Evolutionary conservation across 2,329 filamentous ascomycete species (phyloP).

Genomic region (Chalaropsis ovoidea): DNA sequence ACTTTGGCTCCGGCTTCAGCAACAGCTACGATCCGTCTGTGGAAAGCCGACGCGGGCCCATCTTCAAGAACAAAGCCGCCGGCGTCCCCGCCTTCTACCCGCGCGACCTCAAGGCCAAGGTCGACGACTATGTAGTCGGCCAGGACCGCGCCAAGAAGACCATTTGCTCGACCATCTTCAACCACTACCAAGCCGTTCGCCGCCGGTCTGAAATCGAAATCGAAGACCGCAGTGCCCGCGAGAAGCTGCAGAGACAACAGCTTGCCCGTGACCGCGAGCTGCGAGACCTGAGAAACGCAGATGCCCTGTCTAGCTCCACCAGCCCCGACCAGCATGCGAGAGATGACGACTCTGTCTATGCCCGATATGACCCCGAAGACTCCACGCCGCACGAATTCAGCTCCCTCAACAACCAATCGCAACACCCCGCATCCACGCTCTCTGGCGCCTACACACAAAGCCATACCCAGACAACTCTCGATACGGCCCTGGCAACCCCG

Average conservation of each 20-base stretch:
- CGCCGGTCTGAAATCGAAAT: constrained; percentile 70
- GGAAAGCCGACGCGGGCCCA: constrained; percentile 47
- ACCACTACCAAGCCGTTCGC: constrained; percentile 85
- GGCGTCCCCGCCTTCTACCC: constrained; percentile 56
- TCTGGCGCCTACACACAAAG: neutral
- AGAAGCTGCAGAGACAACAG: constrained; percentile 60
- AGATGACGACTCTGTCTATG: constrained; percentile 15
- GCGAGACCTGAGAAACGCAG: constrained; percentile 27
- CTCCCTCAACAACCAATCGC: neutral
- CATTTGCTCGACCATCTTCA: constrained; percentile 85
- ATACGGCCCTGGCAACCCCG: constrained; percentile 32
- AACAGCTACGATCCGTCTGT: constrained; percentile 48
- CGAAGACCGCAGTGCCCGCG: constrained; percentile 44
- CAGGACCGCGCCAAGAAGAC: constrained; percentile 93
- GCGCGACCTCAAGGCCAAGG: constrained; percentile 68
- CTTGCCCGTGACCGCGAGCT: constrained; percentile 56
- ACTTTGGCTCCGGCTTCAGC: constrained; percentile 50
- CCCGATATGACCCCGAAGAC: constrained; percentile 26
- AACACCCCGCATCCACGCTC: neutral
- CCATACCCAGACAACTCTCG: constrained; percentile 15
- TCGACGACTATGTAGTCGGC: constrained; percentile 93
- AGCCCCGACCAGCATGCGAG: constrained; percentile 23
- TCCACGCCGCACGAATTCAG: constrained; percentile 28
- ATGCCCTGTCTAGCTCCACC: constrained; percentile 23
- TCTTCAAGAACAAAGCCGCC: constrained; percentile 45